A percentile compares a stretch with the other conserved stretches of the same genome.
phyloP scores from a whole-genome alignment of 345 rosid species.

The Gossypium stocksii region DNA sequence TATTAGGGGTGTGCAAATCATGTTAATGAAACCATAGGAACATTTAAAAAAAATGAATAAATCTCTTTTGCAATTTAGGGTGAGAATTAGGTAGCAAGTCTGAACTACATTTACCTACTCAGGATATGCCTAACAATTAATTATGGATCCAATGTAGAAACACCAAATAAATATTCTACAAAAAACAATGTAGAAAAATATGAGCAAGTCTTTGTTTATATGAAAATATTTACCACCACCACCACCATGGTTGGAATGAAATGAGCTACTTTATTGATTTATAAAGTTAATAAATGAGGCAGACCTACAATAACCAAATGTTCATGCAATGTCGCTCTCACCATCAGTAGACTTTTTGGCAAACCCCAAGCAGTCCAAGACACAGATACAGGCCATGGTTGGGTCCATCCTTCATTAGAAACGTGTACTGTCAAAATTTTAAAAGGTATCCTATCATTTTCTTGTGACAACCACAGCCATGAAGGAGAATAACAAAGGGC shows the following conservation, averaged over 20 bases:
- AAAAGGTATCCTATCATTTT: neutral
- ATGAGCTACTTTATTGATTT: neutral
- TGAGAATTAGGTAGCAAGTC: too few relatives aligned
- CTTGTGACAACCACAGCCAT: neutral
- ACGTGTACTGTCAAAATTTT: neutral
- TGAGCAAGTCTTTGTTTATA: neutral
- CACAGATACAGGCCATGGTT: neutral
- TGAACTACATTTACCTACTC: too few relatives aligned
- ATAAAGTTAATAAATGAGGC: neutral
- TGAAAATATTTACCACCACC: neutral
- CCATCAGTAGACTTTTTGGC: neutral
- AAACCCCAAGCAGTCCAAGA: neutral
- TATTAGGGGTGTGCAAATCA: too few relatives aligned
- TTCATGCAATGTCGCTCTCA: neutral
- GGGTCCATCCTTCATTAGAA: neutral
- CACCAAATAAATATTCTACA: neutral
- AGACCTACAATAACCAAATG: neutral
- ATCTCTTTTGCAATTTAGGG: too few relatives aligned
- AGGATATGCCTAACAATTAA: neutral
- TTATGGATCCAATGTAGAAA: neutral
- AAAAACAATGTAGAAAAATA: too few relatives aligned
- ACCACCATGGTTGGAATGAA: neutral
- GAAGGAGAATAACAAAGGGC: slow-evolving; percentile 3
- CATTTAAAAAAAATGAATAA: too few relatives aligned
- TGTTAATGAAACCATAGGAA: too few relatives aligned